Evolutionary conservation across 2,329 filamentous ascomycete species (phyloP).

Genomic region (Apiospora arundinis): DNA sequence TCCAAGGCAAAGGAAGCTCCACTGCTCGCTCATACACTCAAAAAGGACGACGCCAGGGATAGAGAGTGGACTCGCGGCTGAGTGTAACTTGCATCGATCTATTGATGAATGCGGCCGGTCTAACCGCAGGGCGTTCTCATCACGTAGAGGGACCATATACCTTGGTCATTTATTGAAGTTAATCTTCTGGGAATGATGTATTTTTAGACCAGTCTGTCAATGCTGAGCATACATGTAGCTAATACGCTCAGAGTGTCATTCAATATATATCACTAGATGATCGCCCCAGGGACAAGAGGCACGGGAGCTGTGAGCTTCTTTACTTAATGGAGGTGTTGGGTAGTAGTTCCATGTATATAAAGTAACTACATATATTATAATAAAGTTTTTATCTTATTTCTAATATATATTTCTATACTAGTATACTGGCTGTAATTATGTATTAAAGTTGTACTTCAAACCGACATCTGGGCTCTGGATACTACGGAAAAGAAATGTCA

Average conservation of each 20-base stretch:
- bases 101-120: constrained; percentile 6
- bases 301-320: neutral
- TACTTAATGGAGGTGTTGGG: constrained; percentile 6
- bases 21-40: neutral
- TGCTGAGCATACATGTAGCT: neutral
- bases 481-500: neutral
- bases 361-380: too few species aligned
- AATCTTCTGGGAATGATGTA: neutral
- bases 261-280: neutral
- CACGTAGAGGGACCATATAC: too few species aligned
- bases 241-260: neutral
- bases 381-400: too few species aligned
- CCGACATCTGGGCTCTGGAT: too few species aligned
- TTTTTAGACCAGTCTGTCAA: neutral
- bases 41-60: neutral
- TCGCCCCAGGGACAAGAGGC: neutral
- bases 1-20: neutral
- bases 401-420: too few species aligned
- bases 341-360: neutral
- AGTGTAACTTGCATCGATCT: constrained; percentile 7
- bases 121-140: neutral
- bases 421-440: too few species aligned
- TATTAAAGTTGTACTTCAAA: too few species aligned
- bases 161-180: too few species aligned
- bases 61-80: neutral